Base-by-base conservation (phyloP, 1,284 basidiomycete genomes). In the Ceratobasidium sp. region DNA sequence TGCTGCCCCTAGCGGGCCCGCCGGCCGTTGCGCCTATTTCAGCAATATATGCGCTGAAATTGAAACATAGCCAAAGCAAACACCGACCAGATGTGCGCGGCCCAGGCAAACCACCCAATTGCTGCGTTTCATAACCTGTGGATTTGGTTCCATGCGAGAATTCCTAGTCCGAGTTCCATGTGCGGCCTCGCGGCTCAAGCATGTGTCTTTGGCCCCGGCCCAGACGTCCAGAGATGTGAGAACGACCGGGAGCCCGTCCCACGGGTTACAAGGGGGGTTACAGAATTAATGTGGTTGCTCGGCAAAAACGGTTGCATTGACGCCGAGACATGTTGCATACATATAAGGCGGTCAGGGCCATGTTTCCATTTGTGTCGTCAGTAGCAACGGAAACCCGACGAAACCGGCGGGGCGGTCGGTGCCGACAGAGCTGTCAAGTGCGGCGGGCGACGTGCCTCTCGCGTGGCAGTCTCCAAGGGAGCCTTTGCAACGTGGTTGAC, bases 391-490 rank as follows among this genome's bases (percentile, higher is more conserved):
- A 15, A 66, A 22, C 46, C 29, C 64, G 49, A 62, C 57, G 22
- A 32, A 43, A 17, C 43, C 15, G 40, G 43, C 61, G 56, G 61
- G 61, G 37, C 46, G 46, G 22, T 56, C 71, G 71, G 71, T 22
- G n/a, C 71, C 71, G 71, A 74, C 51, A 29, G 59, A 1, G 71
- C 71, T 74, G 71, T 74, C 71, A 74, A 74, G 46, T 32, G 61
- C 49, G 71, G 71, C 71, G 71, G 71, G 22, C 64, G 44, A 51
- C 51, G 56, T 65, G 49, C 13, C 34, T 74, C 71, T 74, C 71
- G 61, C 71, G 71, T 74, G 71, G 71, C 71, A 34, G 71, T 74
- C 43, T 74, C 71, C 59, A 74, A 74, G 71, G 71, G 59, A 74
- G 71, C 34, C 71, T 74, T 74, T 74, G 49, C 71, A 46, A 65